These are phyloP conservation scores for Hordeum vulgare DNA, from an alignment of 176 grass and related monocot species.

Conservation along the genomic window MorexV3_pseudomolecules_assembly NC_058524.1:435298632-435299131, in stretches of 20 bases:
- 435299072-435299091: neutral
- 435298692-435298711: no score
- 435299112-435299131: neutral
- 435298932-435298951: neutral
- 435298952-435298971: neutral
- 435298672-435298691: no score
- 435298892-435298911: neutral
- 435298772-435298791: no score
- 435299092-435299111: neutral
- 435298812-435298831: neutral
- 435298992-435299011: neutral
- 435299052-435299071: neutral
- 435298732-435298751: no score
- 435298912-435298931: neutral
- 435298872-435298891: neutral
- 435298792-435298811: no score
- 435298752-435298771: no score
- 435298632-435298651: no score
- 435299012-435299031: neutral
- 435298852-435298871: slow-evolving; percentile 11
- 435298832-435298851: neutral
- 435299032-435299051: neutral
- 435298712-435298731: no score
- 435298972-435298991: neutral
- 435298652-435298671: no score